These are phyloP conservation scores for Coemansia sp. DNA, from an alignment of 192 early-diverging fungal species.

Conservation along the genomic window DNA sequence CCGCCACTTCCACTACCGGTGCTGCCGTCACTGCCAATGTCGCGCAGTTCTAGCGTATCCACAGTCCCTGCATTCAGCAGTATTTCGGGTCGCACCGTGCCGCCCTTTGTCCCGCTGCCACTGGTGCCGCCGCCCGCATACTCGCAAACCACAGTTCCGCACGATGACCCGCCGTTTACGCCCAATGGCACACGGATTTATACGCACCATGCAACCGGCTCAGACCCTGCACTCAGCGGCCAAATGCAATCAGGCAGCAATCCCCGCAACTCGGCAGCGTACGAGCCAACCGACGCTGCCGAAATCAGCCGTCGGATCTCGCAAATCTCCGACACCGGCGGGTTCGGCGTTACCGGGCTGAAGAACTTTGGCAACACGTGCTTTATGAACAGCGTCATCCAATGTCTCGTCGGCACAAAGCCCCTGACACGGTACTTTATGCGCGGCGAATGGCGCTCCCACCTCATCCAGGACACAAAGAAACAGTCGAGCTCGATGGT, in stretches of 20 bases:
- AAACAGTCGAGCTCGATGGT: constrained; percentile 64
- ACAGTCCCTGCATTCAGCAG: no score
- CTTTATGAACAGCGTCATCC: constrained; percentile 82
- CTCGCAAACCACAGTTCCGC: neutral
- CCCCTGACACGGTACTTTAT: constrained; percentile 72
- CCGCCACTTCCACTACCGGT: neutral
- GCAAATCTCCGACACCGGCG: constrained; percentile 40
- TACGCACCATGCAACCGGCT: constrained; percentile 36
- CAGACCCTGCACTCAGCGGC: constrained; percentile 47
- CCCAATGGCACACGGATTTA: constrained; percentile 28
- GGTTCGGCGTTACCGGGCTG: constrained; percentile 67
- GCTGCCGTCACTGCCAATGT: constrained; percentile 1
- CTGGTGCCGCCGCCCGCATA: neutral
- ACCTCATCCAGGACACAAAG: constrained; percentile 37
- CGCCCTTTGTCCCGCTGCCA: neutral
- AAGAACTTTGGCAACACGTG: constrained; percentile 84
- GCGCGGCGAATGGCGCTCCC: constrained; percentile 54
- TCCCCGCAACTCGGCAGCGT: constrained; percentile 29
- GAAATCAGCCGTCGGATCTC: neutral
- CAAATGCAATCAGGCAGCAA: constrained; percentile 43
- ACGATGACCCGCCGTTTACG: constrained; percentile 1
- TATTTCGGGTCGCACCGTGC: no score
- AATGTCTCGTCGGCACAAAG: constrained; percentile 69
- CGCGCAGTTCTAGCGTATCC: neutral
- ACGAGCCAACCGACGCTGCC: constrained; percentile 4